phyloP scores from a whole-genome alignment of 2,329 filamentous ascomycete genomes.

The Calonectria pseudoturangicola region DNA sequence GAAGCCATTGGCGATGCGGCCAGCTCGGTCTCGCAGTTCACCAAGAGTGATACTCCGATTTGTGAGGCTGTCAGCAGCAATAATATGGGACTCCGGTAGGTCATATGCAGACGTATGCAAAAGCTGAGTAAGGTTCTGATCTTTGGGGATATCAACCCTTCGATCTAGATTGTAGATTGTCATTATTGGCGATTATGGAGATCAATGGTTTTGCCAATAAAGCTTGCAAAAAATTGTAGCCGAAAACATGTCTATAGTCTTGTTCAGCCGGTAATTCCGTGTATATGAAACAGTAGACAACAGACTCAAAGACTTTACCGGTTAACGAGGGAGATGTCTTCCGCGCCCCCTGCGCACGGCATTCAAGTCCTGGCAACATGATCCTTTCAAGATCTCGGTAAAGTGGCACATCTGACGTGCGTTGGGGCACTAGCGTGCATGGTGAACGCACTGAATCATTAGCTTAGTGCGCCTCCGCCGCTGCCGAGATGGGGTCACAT shows the following conservation, averaged over 20 bases:
- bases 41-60: conserved; percentile 66
- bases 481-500: conserved; percentile 23
- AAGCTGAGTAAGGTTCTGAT: conserved; percentile 66
- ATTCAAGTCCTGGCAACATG: not conserved
- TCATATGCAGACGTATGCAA: conserved; percentile 61
- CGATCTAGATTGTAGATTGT: conserved; percentile 57
- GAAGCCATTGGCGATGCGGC: conserved; percentile 64
- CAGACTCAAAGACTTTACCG: conserved; percentile 12
- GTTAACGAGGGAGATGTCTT: conserved; percentile 39
- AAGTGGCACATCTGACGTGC: conserved; percentile 15
- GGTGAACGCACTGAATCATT: conserved; percentile 39
- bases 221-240: not conserved
- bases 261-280: not conserved
- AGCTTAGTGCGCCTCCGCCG: conserved; percentile 24
- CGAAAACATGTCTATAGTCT: not conserved
- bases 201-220: not conserved
- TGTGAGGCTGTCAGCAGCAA: conserved; percentile 65
- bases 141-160: conserved; percentile 59
- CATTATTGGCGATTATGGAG: conserved; percentile 49
- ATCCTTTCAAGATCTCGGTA: not conserved
- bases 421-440: conserved; percentile 7
- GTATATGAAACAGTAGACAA: not conserved
- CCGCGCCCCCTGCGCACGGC: conserved; percentile 31
- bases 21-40: conserved; percentile 63
- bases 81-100: conserved; percentile 64